phyloP scores from a whole-genome alignment of 768 basidiomycete species.

The Tylopilus intermedius region DNA sequence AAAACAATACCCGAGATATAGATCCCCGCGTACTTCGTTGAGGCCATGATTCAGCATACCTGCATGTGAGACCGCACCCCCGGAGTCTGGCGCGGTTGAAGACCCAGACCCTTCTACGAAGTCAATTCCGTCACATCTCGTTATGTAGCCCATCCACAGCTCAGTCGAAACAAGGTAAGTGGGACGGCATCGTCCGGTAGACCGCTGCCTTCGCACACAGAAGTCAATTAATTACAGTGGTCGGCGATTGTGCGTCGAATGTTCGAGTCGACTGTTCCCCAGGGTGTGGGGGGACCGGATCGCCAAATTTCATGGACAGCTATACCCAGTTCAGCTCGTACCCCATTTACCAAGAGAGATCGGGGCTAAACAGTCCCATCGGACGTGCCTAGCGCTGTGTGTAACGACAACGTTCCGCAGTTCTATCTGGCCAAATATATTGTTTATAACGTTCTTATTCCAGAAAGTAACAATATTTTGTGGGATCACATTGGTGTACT shows the following conservation, averaged over 20 bases:
- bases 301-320: constrained; percentile 5
- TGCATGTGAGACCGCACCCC: not conserved
- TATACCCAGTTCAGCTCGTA: too few relatives aligned
- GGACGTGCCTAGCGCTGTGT: not conserved
- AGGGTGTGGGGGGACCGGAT: constrained; percentile 2
- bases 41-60: not conserved
- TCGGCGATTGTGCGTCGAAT: constrained; percentile 5
- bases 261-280: not conserved
- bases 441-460: not conserved
- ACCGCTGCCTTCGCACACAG: not conserved
- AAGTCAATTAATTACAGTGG: not conserved
- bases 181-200: not conserved
- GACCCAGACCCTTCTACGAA: not conserved
- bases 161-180: not conserved
- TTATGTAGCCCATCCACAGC: not conserved
- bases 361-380: not conserved
- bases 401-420: not conserved
- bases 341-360: not conserved
- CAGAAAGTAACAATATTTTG: not conserved
- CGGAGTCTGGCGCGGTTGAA: not conserved
- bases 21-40: not conserved
- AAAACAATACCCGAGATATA: not conserved
- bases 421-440: constrained; percentile 4
- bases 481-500: not conserved
- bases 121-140: too few relatives aligned